Percentiles rank a stretch among this genome's conserved stretches.
Evolutionary conservation across 2,329 filamentous ascomycete genomes (phyloP).

Genomic region (Paraphaeosphaeria sporulosa): DNA sequence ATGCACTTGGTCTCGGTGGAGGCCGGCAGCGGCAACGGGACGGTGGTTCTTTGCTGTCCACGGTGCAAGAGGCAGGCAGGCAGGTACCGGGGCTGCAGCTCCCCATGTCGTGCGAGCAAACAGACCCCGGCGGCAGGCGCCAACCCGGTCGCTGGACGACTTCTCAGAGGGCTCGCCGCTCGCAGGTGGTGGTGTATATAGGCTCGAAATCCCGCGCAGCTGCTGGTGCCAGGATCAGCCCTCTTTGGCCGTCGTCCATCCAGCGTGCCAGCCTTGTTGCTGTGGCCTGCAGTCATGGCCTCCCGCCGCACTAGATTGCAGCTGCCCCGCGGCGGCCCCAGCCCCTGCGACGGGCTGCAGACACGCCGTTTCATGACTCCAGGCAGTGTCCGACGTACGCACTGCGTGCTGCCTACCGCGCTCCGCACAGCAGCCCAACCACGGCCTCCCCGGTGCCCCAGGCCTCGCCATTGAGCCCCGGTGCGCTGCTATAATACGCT

Average conservation of each 20-base stretch:
- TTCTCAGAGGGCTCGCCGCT: background rate
- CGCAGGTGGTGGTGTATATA: background rate
- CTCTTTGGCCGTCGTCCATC: background rate
- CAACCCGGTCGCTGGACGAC: conserved; percentile 3
- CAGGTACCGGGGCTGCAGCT: conserved; percentile 1
- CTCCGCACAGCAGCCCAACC: conserved; percentile 31
- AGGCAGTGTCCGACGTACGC: conserved; percentile 8
- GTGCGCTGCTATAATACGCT: conserved; percentile 27
- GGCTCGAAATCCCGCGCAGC: background rate
- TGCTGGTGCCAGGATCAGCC: background rate
- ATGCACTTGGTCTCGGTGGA: too few species aligned
- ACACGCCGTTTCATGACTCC: conserved; percentile 10
- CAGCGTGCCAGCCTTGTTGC: background rate
- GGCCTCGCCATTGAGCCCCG: conserved; percentile 3
- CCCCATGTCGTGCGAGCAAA: conserved; percentile 5
- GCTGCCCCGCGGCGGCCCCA: conserved; percentile 5
- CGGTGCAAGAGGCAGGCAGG: conserved; percentile 2
- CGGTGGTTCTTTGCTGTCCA: background rate
- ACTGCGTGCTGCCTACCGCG: conserved; percentile 14
- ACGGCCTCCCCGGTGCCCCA: background rate
- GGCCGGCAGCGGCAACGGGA: background rate
- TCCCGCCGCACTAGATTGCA: conserved; percentile 1
- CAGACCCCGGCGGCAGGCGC: conserved; percentile 1
- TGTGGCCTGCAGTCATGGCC: background rate
- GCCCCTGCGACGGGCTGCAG: conserved; percentile 3